Conservation (phyloP, 2,329 filamentous ascomycete species). For the Neocucurbitaria cava region DNA sequence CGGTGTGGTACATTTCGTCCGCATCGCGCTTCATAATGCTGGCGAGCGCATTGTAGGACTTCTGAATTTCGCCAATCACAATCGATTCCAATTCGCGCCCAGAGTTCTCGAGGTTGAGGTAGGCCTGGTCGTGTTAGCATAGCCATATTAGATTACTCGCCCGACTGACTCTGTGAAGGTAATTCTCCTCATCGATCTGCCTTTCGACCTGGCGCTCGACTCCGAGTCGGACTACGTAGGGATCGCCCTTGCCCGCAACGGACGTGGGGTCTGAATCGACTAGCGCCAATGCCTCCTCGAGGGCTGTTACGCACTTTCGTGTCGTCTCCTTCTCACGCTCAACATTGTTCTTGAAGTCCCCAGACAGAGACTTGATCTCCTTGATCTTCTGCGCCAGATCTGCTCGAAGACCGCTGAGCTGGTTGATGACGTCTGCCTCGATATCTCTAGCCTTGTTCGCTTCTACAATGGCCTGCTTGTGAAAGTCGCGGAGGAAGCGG, state of each 20-base stretch:
- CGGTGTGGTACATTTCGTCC: constrained; percentile 76
- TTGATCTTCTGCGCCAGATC: constrained; percentile 97
- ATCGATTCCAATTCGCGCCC: constrained; percentile 95
- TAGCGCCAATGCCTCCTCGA: constrained; percentile 83
- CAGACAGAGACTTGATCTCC: constrained; percentile 91
- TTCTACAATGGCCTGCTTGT: constrained; percentile 79
- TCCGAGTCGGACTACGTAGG: constrained; percentile 82
- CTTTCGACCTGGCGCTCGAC: constrained; percentile 91
- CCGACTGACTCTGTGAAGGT: constrained; percentile 78
- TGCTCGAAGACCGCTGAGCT: constrained; percentile 82
- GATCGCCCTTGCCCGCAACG: constrained; percentile 86
- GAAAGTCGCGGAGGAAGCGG: constrained; percentile 79
- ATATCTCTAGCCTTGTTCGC: constrained; percentile 89
- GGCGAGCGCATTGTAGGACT: constrained; percentile 93
- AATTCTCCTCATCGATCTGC: constrained; percentile 97
- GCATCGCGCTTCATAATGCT: constrained; percentile 91
- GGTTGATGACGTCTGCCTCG: constrained; percentile 88
- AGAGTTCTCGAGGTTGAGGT: constrained; percentile 91
- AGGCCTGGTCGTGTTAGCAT: constrained; percentile 66
- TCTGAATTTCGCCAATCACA: constrained; percentile 96
- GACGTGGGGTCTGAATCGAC: constrained; percentile 78
- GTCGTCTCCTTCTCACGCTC: constrained; percentile 93
- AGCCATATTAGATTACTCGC: constrained; percentile 6
- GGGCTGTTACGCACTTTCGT: constrained; percentile 74
- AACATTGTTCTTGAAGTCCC: constrained; percentile 96